Conservation (phyloP, 2,329 filamentous ascomycete species). For the Epicoccum nigrum region DNA sequence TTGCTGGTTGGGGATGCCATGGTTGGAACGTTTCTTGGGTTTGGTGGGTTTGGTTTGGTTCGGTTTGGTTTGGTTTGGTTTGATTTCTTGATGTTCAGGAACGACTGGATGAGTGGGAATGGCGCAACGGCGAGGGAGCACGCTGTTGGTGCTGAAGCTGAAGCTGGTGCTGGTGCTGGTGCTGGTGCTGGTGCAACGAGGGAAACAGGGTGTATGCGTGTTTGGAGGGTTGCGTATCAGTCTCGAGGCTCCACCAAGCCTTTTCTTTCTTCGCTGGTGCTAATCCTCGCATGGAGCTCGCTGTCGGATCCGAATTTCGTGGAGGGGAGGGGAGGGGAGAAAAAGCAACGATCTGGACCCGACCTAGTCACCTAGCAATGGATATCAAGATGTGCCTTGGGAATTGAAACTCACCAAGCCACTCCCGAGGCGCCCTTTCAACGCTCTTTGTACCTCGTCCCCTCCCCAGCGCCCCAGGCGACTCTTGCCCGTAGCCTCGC, state of each 20-base stretch:
- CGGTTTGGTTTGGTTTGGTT: too few species aligned
- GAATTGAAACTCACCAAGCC: too few species aligned
- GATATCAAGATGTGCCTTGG: too few species aligned
- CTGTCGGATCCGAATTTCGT: too few species aligned
- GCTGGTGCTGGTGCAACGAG: not conserved
- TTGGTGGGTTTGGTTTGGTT: too few species aligned
- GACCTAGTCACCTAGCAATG: too few species aligned
- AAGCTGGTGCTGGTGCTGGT: too few species aligned
- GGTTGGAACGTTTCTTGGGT: conserved; percentile 1
- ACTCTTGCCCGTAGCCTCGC: conserved; percentile 4
- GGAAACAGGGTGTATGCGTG: conserved; percentile 13
- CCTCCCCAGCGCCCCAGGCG: not conserved
- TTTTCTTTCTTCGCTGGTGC: conserved; percentile 17
- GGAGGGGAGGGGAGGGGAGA: too few species aligned
- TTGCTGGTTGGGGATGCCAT: not conserved
- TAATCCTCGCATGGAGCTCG: conserved; percentile 6
- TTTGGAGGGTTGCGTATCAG: conserved; percentile 5
- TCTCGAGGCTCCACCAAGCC: conserved; percentile 17
- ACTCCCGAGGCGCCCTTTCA: conserved; percentile 8
- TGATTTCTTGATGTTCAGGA: too few species aligned
- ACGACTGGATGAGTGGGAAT: not conserved
- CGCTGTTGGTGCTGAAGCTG: conserved; percentile 4
- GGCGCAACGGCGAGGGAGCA: conserved; percentile 1
- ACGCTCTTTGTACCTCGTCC: not conserved
- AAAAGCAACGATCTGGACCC: too few species aligned